phyloP scores from a whole-genome alignment of 352 stramenopile genomes.

The Phytophthora cryptogea region DNA sequence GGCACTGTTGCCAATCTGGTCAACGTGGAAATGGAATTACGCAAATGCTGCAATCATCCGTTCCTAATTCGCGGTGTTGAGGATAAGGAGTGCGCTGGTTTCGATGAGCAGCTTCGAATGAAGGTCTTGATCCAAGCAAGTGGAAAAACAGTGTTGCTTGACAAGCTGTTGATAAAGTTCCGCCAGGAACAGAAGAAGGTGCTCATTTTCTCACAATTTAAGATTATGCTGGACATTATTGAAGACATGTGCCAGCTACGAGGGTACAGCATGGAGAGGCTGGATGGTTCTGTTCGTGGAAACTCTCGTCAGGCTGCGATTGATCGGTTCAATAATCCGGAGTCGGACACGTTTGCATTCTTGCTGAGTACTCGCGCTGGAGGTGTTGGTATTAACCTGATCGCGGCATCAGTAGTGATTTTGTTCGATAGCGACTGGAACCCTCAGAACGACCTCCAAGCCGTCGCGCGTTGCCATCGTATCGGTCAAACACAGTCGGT shows the following conservation, averaged over 20 bases:
- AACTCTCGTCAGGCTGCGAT: slow-evolving; percentile 98
- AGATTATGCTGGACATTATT: slow-evolving; percentile 98
- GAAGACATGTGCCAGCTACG: slow-evolving; percentile 85
- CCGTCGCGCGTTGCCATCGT: slow-evolving; percentile 97
- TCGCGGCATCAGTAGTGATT: slow-evolving; percentile 87
- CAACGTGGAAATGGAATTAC: slow-evolving; percentile 99
- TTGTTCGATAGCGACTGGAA: slow-evolving; percentile 98
- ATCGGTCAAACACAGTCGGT: slow-evolving; percentile 99
- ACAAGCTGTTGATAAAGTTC: slow-evolving; percentile 99
- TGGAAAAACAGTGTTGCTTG: slow-evolving; percentile 98
- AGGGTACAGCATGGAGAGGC: slow-evolving; percentile 91
- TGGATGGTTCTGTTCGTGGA: slow-evolving; percentile 97
- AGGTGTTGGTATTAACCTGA: slow-evolving; percentile 97
- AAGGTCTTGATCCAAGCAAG: slow-evolving; percentile 86
- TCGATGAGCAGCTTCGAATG: slow-evolving; percentile 71
- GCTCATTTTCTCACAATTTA: slow-evolving; percentile 99
- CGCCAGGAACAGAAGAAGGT: slow-evolving; percentile 97
- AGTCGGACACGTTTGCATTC: slow-evolving; percentile 97
- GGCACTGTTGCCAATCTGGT: slow-evolving; percentile 96
- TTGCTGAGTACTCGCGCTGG: slow-evolving; percentile 95
- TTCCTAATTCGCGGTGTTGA: slow-evolving; percentile 98
- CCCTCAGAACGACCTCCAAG: slow-evolving; percentile 98
- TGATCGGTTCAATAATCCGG: slow-evolving; percentile 96
- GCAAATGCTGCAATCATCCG: slow-evolving; percentile 99
- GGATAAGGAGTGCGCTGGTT: slow-evolving; percentile 93